phyloP scores from a whole-genome alignment of 768 basidiomycete species.

The Psilocybe cyanescens region DNA sequence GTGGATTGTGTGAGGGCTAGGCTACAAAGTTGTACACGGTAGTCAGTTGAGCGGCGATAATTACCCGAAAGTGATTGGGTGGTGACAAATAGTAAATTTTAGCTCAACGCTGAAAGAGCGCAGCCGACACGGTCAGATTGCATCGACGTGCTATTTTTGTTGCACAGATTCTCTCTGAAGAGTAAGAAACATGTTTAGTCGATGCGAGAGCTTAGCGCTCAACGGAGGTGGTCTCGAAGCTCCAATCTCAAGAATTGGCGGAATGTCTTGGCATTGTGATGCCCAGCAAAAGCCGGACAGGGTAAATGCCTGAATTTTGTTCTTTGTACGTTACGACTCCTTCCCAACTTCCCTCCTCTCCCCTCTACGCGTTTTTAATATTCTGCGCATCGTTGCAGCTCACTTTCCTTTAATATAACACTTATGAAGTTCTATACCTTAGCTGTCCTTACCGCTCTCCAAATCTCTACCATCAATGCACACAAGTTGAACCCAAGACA shows the following conservation, averaged over 20 bases:
- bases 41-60: neutral
- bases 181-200: neutral
- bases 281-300: neutral
- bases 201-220: neutral
- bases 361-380: conserved; percentile 4
- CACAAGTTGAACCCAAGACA: conserved; percentile 39
- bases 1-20: neutral
- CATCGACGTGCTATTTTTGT: neutral
- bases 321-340: neutral
- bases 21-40: neutral
- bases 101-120: neutral
- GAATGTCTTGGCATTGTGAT: neutral
- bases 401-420: conserved; percentile 25
- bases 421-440: conserved; percentile 51
- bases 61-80: neutral
- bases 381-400: conserved; percentile 22
- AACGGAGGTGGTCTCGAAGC: neutral
- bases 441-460: conserved; percentile 47
- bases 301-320: neutral
- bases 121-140: neutral
- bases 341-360: neutral
- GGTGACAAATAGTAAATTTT: neutral
- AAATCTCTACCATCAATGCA: conserved; percentile 40
- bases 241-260: neutral
- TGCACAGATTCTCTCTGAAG: neutral